phyloP scores from a whole-genome alignment of 75 land plant species.

The Cunninghamia lanceolata region DNA sequence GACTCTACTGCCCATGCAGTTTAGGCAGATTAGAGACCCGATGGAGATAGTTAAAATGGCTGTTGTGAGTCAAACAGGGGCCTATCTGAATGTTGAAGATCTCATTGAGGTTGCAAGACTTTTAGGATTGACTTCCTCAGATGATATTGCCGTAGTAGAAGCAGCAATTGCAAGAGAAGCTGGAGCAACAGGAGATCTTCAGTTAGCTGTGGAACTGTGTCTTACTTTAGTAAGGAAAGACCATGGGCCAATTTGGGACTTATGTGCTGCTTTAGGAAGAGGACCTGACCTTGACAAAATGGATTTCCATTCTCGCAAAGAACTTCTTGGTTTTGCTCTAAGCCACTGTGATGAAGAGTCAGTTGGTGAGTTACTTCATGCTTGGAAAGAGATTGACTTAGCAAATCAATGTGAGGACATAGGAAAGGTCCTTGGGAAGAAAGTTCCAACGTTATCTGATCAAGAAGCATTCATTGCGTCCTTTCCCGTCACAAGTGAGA shows the following conservation, averaged over 20 bases:
- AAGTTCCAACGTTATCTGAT: conserved; percentile 24
- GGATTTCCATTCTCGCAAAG: conserved; percentile 67
- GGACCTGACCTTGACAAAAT: conserved; percentile 78
- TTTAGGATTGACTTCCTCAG: conserved; percentile 72
- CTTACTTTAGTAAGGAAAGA: conserved; percentile 70
- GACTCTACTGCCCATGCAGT: conserved; percentile 84
- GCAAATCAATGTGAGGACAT: conserved; percentile 54
- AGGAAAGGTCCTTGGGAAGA: conserved; percentile 25
- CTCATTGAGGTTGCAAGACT: conserved; percentile 86
- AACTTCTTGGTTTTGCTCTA: conserved; percentile 87
- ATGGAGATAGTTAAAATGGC: conserved; percentile 93
- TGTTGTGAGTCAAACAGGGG: conserved; percentile 60
- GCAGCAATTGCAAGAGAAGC: conserved; percentile 97
- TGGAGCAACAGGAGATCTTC: conserved; percentile 89
- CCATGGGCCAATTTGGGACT: conserved; percentile 90
- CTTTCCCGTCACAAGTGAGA: conserved; percentile 18
- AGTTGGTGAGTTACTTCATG: conserved; percentile 73
- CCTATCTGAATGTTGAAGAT: conserved; percentile 79
- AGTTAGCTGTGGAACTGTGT: conserved; percentile 83
- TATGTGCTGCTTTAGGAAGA: conserved; percentile 94
- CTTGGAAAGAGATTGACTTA: conserved; percentile 90
- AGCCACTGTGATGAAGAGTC: conserved; percentile 97
- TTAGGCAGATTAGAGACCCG: conserved; percentile 78
- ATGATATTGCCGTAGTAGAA: conserved; percentile 72
- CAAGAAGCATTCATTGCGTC: conserved; percentile 33